Base-by-base conservation (phyloP, 768 basidiomycete genomes). In the Podaxis carcinomalis region DNA sequence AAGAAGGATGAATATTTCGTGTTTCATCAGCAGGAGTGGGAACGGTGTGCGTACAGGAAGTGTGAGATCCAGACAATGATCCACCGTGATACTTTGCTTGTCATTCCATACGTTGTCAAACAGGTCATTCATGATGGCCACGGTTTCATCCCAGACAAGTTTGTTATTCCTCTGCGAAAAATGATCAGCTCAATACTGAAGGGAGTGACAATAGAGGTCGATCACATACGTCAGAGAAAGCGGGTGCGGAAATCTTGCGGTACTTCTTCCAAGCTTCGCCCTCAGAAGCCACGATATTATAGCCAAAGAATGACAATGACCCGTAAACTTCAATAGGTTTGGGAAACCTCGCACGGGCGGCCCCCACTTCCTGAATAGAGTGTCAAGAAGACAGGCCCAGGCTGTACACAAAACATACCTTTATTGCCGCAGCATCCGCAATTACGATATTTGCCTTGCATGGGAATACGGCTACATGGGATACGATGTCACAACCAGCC, bases 181-280 rank as follows among this genome's bases (percentile, higher is more conserved):
- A 40, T 6, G 25, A 9, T 19, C 21, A 14, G 44, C 56, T 14
- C 16, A 6, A 42, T 35, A 49, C 21, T 1, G 7, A 19, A 25
- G 4, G 11, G 14, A 3, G 2, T 4, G 42, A 3, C 9, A 16
- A n/a, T 40, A 44, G 6, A 2, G 2, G 0, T 44, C 6, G 5
- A 44, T 16, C 44, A 64, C 72, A 39, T 57, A 85, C 85, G 68
- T 87, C 85, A 4, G 83, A 83, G 69, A 88, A 89, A 0, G 84
- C 81, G 14, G 86, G 85, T 2, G 84, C 83, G 16, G 80, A 72
- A 42, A 89, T 79, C 68, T 83, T 85, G 47, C 86, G 72, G 63
- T 85, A 86, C 32, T 79, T 78, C 68, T 86, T 86, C 87, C 87
- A 89, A 60, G 83, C 78, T 1, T 83, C 80, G n/a, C 81, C 83